Evolutionary conservation across 2,329 filamentous ascomycete species (phyloP), one percentile per base, ranked within the genome.

Genomic region (Colletotrichum graminicola): DNA sequence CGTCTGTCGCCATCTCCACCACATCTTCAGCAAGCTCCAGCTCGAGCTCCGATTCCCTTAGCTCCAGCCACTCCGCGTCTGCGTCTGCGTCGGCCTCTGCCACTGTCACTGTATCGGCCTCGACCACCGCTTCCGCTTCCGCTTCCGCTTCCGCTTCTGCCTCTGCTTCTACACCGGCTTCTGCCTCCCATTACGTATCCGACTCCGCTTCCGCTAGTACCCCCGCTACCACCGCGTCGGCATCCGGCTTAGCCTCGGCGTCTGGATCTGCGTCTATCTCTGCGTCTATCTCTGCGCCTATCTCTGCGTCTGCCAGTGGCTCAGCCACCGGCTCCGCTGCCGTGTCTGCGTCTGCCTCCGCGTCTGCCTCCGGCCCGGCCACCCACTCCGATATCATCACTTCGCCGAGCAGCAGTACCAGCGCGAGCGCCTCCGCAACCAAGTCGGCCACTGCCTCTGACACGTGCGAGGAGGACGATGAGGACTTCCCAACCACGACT

Each of bases 401-500:
- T 18, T 32, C 68, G 5, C 43, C 29, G 54, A 66, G 51, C 62
- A 26, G 52, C 54, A 66, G 32, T 11, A 45, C 36, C 45, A 70
- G 36, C 32, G 66, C 39, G 16, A 51, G 57, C 11, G 55, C 66
- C 14, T 66, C 68, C 5, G 36, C 71, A 55, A 60, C 68, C 18
- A 45, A 56, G 21, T 69, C 72, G 21, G 64, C 68, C 1, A 64
- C 68, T n/a, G 29, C 39, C 36, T 56, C 60, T 8, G 64, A 67
- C 54, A 67, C 60, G 16, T 73, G 70, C 54, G 67, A 71, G 8
- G 71, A 73, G 23, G 71, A 73, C 7, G 64, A 73, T 29, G 71
- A 71, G 18, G 70, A 60, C 14, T 47, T 66, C 41, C 45, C 66
- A 14, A 57, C 56, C 26, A 47, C 14, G 21, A 43, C 61, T 12